phyloP scores from a whole-genome alignment of 805 yeast species.

The Wickerhamiella lipophila region DNA sequence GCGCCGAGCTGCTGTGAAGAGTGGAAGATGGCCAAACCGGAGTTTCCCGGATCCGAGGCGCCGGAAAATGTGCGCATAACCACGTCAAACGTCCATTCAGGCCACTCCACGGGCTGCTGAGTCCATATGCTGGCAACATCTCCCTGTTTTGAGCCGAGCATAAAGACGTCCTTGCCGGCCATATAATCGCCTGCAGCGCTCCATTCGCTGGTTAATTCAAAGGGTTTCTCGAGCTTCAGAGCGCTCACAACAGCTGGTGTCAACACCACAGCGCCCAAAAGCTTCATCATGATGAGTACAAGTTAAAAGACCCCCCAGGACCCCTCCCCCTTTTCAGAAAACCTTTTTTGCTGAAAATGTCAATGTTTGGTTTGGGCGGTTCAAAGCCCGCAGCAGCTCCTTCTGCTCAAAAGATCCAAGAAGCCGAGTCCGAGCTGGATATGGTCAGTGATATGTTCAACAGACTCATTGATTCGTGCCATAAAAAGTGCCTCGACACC shows the following conservation, averaged over 20 bases:
- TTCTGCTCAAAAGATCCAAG: slow-evolving; percentile 33
- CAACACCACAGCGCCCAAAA: background rate
- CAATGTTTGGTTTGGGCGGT: slow-evolving; percentile 37
- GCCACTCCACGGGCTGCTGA: slow-evolving; percentile 20
- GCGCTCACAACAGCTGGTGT: slow-evolving; percentile 9
- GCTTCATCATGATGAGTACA: slow-evolving; percentile 4
- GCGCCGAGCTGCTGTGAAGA: slow-evolving; percentile 20
- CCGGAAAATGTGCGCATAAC: slow-evolving; percentile 24
- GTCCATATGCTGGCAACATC: slow-evolving; percentile 29
- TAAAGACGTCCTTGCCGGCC: slow-evolving; percentile 13
- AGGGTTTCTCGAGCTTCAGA: slow-evolving; percentile 15
- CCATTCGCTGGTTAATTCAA: slow-evolving; percentile 12
- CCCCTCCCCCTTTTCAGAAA: background rate
- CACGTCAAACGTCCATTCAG: slow-evolving; percentile 29
- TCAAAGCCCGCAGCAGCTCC: slow-evolving; percentile 34
- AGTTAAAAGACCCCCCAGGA: background rate
- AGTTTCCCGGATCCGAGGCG: slow-evolving; percentile 24
- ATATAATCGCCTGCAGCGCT: slow-evolving; percentile 15
- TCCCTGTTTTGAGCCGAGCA: slow-evolving; percentile 15
- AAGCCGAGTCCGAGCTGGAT: slow-evolving; percentile 95
- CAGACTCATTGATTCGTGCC: slow-evolving; percentile 76
- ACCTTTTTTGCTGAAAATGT: slow-evolving; percentile 21
- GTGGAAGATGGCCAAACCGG: slow-evolving; percentile 31
- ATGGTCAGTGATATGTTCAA: slow-evolving; percentile 98
- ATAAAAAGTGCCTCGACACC: slow-evolving; percentile 59